A percentile compares a stretch with the other conserved stretches of the same genome.
Evolutionary conservation across 352 stramenopile genomes (phyloP).

Genomic region (Phytopythium litorale): DNA sequence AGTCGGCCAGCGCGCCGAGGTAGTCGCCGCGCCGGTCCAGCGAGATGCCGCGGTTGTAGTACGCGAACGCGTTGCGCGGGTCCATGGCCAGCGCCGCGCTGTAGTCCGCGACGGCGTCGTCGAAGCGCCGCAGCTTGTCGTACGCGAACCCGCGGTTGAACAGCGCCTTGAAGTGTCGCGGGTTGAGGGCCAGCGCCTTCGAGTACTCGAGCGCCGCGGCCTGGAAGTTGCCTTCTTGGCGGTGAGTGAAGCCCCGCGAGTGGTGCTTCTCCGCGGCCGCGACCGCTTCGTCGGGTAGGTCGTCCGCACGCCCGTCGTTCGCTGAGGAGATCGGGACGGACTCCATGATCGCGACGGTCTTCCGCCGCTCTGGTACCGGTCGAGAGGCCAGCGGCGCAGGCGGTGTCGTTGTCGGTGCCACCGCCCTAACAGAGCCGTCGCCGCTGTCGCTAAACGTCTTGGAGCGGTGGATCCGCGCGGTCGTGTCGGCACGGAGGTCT

Average conservation of each 20-base stretch:
- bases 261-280: conserved; percentile 55
- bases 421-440: neutral
- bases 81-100: conserved; percentile 62
- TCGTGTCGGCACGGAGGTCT: neutral
- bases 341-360: conserved; percentile 18
- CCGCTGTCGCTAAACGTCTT: neutral
- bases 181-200: conserved; percentile 65
- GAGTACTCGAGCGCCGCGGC: conserved; percentile 78
- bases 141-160: conserved; percentile 89
- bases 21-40: conserved; percentile 84
- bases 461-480: neutral
- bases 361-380: neutral
- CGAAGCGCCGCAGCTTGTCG: conserved; percentile 78
- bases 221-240: conserved; percentile 81
- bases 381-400: neutral
- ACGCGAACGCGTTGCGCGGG: conserved; percentile 69
- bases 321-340: neutral
- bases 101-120: conserved; percentile 77
- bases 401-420: neutral
- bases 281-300: neutral
- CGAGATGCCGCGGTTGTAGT: conserved; percentile 85
- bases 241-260: conserved; percentile 57
- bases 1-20: conserved; percentile 73
- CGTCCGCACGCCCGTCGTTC: neutral
- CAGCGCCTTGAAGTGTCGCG: conserved; percentile 82